Percentiles rank a stretch among this genome's conserved stretches.
Evolutionary conservation across 139 green algal species (phyloP).

Genomic region (Volvox africanus): DNA sequence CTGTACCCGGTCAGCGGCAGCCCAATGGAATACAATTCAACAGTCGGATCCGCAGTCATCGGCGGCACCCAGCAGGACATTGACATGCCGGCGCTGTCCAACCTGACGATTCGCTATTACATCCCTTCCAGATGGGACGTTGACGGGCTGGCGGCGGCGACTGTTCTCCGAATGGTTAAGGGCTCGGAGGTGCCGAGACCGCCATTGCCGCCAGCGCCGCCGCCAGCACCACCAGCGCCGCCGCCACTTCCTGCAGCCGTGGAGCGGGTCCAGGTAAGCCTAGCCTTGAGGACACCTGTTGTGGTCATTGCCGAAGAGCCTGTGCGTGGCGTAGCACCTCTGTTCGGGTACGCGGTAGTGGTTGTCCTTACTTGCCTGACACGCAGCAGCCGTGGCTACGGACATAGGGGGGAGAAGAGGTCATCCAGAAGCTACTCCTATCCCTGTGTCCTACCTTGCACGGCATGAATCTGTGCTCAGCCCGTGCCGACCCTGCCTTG

Average conservation of each 20-base stretch:
- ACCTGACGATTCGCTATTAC: slow-evolving; percentile 21
- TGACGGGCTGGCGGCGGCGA: slow-evolving; percentile 27
- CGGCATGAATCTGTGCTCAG: no score
- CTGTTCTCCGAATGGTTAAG: slow-evolving; percentile 5
- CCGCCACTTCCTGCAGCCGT: background rate
- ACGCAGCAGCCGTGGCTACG: no score
- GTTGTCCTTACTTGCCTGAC: no score
- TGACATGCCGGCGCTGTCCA: background rate
- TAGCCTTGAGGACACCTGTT: background rate
- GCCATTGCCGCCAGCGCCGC: background rate
- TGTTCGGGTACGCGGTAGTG: no score
- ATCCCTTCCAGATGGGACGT: background rate
- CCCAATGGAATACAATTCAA: background rate
- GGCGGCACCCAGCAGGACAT: background rate
- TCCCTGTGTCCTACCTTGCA: no score
- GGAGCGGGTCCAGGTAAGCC: background rate
- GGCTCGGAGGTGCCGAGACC: background rate
- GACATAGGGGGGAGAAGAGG: no score
- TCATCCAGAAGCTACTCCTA: no score
- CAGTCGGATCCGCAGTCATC: background rate
- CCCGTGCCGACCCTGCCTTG: no score
- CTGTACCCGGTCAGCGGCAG: background rate
- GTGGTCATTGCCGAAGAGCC: no score
- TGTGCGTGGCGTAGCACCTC: no score
- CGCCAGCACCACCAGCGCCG: background rate